Conservation (phyloP, 2,329 filamentous ascomycete genomes). For the Cladosporium oxysporum region DNA sequence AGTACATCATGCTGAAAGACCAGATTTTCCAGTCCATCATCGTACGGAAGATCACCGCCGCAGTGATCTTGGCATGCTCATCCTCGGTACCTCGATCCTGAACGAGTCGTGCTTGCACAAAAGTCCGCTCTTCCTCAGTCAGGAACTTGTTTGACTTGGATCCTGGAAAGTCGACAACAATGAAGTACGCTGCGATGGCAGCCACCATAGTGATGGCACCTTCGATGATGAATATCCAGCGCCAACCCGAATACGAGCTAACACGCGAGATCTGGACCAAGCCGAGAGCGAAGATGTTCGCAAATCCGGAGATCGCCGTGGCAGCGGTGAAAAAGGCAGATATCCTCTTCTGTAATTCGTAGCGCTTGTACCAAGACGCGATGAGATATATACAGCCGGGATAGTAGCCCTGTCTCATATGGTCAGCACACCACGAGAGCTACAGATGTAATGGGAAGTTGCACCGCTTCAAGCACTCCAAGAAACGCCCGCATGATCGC, state of each 20-base stretch:
- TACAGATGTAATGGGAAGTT: conserved; percentile 13
- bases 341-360: conserved; percentile 38
- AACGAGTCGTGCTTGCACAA: conserved; percentile 21
- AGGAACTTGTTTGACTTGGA: not conserved
- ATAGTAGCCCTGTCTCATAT: conserved; percentile 28
- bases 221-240: conserved; percentile 45
- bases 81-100: conserved; percentile 32
- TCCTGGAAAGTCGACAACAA: conserved; percentile 44
- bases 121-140: conserved; percentile 38
- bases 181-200: conserved; percentile 38
- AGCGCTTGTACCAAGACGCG: conserved; percentile 29
- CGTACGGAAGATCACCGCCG: conserved; percentile 28
- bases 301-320: conserved; percentile 36
- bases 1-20: conserved; percentile 26
- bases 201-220: conserved; percentile 42
- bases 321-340: conserved; percentile 48
- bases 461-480: conserved; percentile 64
- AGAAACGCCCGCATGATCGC: conserved; percentile 58
- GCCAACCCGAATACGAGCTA: conserved; percentile 34
- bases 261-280: conserved; percentile 38
- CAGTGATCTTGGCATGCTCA: conserved; percentile 30
- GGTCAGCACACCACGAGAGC: not conserved
- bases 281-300: conserved; percentile 38
- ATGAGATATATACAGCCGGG: conserved; percentile 40
- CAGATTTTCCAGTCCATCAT: conserved; percentile 37